Conservation (phyloP, 2,329 filamentous ascomycete genomes). For the Cucurbitaria berberidis region DNA sequence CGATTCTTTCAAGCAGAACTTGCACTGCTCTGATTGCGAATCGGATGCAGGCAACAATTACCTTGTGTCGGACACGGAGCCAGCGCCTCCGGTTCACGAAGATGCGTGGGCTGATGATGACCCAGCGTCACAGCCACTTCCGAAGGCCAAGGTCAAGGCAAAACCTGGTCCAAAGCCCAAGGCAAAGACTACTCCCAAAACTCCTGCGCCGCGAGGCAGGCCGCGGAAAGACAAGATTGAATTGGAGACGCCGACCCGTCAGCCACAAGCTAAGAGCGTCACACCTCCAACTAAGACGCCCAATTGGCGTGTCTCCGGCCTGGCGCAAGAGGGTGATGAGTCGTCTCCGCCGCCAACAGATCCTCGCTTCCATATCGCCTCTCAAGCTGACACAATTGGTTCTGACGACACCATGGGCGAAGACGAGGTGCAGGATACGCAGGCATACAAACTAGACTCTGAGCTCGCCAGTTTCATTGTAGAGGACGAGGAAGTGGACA, state of each 20-base stretch:
- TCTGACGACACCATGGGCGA: slow-evolving; percentile 53
- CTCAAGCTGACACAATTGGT: slow-evolving; percentile 51
- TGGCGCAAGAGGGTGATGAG: slow-evolving; percentile 41
- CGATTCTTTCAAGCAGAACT: slow-evolving; percentile 33
- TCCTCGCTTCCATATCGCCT: slow-evolving; percentile 46
- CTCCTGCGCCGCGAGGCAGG: slow-evolving; percentile 31
- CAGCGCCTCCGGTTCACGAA: slow-evolving; percentile 22
- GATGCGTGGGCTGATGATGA: slow-evolving; percentile 45
- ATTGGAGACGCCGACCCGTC: slow-evolving; percentile 25
- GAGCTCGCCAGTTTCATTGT: slow-evolving; percentile 56
- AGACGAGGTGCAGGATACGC: slow-evolving; percentile 47
- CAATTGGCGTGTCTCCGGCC: slow-evolving; percentile 33
- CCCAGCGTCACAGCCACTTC: slow-evolving; percentile 30
- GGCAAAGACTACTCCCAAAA: slow-evolving; percentile 18
- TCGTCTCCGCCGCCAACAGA: slow-evolving; percentile 50
- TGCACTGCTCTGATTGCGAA: slow-evolving; percentile 44
- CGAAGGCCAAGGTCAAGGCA: slow-evolving; percentile 21
- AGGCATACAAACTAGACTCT: slow-evolving; percentile 51
- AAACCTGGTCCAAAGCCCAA: slow-evolving; percentile 13
- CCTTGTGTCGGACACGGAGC: slow-evolving; percentile 25
- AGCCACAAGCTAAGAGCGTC: slow-evolving; percentile 13
- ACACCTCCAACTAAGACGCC: slow-evolving; percentile 28
- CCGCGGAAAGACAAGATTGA: slow-evolving; percentile 24
- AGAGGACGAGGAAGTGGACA: slow-evolving; percentile 46
- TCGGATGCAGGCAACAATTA: slow-evolving; percentile 21